Conservation (phyloP, 352 stramenopile genomes). For the Globisporangium cederbergense region DNA sequence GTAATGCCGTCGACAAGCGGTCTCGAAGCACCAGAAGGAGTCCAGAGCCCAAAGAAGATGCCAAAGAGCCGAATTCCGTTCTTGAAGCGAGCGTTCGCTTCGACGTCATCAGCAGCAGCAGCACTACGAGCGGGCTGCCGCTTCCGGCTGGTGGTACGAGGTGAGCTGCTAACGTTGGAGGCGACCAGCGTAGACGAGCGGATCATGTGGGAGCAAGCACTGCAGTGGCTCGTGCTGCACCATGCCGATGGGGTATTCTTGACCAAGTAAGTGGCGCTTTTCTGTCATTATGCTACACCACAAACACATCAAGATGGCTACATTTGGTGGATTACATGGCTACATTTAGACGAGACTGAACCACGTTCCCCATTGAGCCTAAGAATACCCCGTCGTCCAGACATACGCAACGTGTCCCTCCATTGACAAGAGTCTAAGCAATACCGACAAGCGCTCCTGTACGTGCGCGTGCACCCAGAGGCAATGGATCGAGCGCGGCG, state of each 20-base stretch:
- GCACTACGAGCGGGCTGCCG: not conserved
- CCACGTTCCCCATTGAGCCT: not conserved
- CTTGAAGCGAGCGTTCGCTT: slow-evolving; percentile 14
- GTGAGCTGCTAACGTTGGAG: slow-evolving; percentile 37
- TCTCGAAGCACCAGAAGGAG: not conserved
- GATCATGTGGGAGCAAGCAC: slow-evolving; percentile 31
- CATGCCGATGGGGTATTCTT: slow-evolving; percentile 3
- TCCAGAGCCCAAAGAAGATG: slow-evolving; percentile 2
- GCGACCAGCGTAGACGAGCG: slow-evolving; percentile 27
- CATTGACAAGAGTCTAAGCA: not conserved
- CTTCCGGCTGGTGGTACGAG: slow-evolving; percentile 38
- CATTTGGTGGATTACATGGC: not conserved
- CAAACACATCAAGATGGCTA: not conserved
- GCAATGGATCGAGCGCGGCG: slow-evolving; percentile 66
- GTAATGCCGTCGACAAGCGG: slow-evolving; percentile 11
- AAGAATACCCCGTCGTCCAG: slow-evolving; percentile 1
- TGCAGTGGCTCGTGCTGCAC: slow-evolving; percentile 37
- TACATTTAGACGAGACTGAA: not conserved
- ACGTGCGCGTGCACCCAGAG: no score
- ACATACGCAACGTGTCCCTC: not conserved
- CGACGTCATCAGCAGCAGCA: slow-evolving; percentile 12
- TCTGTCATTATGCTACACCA: not conserved
- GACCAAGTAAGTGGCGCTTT: not conserved
- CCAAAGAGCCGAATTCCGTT: not conserved
- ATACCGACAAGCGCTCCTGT: not conserved